Base-by-base conservation (phyloP, 1,139 yeast species). In the Zygosaccharomyces pseudobailii region DNA sequence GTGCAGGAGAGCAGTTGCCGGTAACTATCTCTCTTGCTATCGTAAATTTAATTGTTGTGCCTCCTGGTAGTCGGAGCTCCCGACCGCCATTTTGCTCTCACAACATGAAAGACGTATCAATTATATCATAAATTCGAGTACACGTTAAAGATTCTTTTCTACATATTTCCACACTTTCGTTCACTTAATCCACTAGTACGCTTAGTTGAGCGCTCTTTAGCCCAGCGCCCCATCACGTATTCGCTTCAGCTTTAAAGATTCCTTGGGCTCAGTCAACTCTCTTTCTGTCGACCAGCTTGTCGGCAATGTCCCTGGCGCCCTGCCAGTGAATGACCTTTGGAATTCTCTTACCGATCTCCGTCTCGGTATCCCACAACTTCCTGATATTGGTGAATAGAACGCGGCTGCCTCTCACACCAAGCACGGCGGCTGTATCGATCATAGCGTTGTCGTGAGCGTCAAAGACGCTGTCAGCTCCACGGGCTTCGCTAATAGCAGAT, bases 261-360 rank as follows among this genome's bases (percentile, higher is more conserved):
- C 17, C 17, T 13, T 13, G 17, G 17, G 2, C 17, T 49, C 47
- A 53, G 42, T 55, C 57, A 43, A 62, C 63, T 52, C 59, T 64
- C 61, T 65, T 76, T 71, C 96, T 79, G 43, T 96, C 96, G 39
- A 85, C 95, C 66, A 90, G 74, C 66, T 82, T 83, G 70, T 89
- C 96, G 49, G 95, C 87, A 61, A 86, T 78, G 45, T 81, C 83
- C 63, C 95, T 78, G 49, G 84, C 71, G 39, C 73, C 74, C 46
- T 75, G 73, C 98, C 98, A 92, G 68, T 86, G 88, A 41, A 89
- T 84, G 54, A 75, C 74, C 74, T 87, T 89, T 55, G 97, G 96
- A 80, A 92, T 84, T 73, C 98, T 84, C 66, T 73, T 80, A 24
- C 71, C 74, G 44, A 85, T 69, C 57, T 86, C 88, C 19, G 98